Evolutionary conservation across 208 protist genomes (phyloP).

Genomic region (Trypanosoma mega): DNA sequence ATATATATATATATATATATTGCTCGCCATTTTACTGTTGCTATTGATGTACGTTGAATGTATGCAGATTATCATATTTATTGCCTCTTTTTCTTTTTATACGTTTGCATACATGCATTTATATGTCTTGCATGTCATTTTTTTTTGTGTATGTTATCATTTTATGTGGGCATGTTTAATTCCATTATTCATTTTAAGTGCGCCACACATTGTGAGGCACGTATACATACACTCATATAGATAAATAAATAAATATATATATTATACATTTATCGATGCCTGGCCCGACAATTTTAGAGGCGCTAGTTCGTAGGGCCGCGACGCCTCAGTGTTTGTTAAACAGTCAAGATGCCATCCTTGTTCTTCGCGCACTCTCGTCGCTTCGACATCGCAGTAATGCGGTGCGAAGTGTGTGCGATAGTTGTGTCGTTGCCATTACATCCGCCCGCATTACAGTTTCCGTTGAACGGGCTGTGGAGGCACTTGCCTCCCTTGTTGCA

Average conservation of each 20-base stretch:
- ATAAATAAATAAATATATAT: background rate
- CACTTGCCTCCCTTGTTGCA: conserved; percentile 39
- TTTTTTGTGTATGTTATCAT: no score
- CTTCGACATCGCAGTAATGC: conserved; percentile 39
- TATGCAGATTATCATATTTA: background rate
- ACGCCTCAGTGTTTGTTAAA: conserved; percentile 42
- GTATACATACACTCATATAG: conserved; percentile 12
- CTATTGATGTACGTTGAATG: background rate
- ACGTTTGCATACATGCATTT: conserved; percentile 1
- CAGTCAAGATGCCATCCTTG: conserved; percentile 50
- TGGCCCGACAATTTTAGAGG: conserved; percentile 1
- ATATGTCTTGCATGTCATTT: conserved; percentile 1
- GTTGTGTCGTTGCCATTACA: conserved; percentile 54
- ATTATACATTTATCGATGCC: background rate
- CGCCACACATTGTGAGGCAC: background rate
- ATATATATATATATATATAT: conserved; percentile 28
- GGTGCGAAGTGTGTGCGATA: conserved; percentile 51
- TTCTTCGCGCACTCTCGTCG: conserved; percentile 42
- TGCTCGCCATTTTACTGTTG: no score
- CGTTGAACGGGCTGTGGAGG: conserved; percentile 40
- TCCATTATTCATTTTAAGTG: conserved; percentile 7
- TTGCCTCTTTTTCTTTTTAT: conserved; percentile 1
- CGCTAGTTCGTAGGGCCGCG: conserved; percentile 47
- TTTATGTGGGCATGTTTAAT: background rate
- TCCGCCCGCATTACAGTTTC: conserved; percentile 31